Evolutionary conservation across 1,139 yeast species (phyloP).

Genomic region (Sugiyamaella novakii): DNA sequence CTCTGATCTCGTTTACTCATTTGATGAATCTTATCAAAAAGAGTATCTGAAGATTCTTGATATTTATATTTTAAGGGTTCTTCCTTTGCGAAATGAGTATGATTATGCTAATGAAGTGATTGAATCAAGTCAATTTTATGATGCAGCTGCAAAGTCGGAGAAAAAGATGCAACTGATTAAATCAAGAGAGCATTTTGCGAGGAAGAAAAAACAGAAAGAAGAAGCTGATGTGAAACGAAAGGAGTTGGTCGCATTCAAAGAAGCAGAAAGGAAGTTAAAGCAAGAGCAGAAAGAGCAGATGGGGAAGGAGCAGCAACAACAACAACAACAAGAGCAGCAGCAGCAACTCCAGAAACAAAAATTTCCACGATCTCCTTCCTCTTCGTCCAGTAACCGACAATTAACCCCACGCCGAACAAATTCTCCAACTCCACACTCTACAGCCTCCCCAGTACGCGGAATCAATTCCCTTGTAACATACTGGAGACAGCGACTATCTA

Average conservation of each 20-base stretch:
- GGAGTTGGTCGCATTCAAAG: slow-evolving; percentile 3
- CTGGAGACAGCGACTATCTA: slow-evolving; percentile 13
- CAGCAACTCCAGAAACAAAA: not conserved
- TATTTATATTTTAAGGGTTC: slow-evolving; percentile 29
- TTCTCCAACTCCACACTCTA: not conserved
- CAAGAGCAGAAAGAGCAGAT: not conserved
- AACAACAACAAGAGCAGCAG: not conserved
- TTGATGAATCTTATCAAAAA: slow-evolving; percentile 22
- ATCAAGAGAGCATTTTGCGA: slow-evolving; percentile 13
- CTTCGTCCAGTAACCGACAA: not conserved
- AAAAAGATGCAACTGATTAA: slow-evolving; percentile 21
- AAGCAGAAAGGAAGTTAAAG: slow-evolving; percentile 6
- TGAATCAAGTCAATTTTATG: slow-evolving; percentile 23
- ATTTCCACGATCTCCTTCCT: not conserved
- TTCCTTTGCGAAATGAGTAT: slow-evolving; percentile 30
- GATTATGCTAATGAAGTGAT: slow-evolving; percentile 33
- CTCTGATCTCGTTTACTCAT: slow-evolving; percentile 20
- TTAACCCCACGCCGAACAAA: slow-evolving; percentile 1
- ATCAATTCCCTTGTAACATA: slow-evolving; percentile 5
- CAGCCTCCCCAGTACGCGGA: not conserved
- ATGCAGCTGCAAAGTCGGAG: slow-evolving; percentile 19
- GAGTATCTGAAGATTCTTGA: slow-evolving; percentile 27
- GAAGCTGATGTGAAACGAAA: slow-evolving; percentile 6
- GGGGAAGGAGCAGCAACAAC: not conserved
- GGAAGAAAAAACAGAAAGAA: slow-evolving; percentile 1